Percentiles rank a stretch among this genome's conserved stretches.
Evolutionary conservation across 2,329 filamentous ascomycete genomes (phyloP).

Genomic region (Westerdykella ornata): DNA sequence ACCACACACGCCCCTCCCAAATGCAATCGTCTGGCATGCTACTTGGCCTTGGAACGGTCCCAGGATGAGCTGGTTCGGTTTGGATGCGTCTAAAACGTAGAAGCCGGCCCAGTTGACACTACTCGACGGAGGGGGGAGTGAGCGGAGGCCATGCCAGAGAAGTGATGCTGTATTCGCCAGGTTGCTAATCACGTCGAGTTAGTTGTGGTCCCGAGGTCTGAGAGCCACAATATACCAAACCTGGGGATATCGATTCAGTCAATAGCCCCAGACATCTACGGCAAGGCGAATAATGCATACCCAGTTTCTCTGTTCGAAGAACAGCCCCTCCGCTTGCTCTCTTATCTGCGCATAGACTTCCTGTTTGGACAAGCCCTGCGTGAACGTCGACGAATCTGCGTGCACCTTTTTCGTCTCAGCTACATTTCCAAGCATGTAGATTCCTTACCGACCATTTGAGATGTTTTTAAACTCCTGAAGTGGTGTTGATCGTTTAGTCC

Average conservation of each 20-base stretch:
- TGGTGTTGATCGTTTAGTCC: not conserved
- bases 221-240: slow-evolving; percentile 12
- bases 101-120: slow-evolving; percentile 74
- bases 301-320: slow-evolving; percentile 72
- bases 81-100: slow-evolving; percentile 34
- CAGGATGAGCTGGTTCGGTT: slow-evolving; percentile 56
- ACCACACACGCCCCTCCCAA: slow-evolving; percentile 70
- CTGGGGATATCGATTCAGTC: slow-evolving; percentile 4
- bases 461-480: not conserved
- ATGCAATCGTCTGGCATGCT: slow-evolving; percentile 70
- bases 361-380: slow-evolving; percentile 57
- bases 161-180: slow-evolving; percentile 68
- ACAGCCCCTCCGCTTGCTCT: slow-evolving; percentile 61
- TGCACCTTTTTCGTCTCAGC: slow-evolving; percentile 50
- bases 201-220: not conserved
- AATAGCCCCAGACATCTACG: slow-evolving; percentile 3
- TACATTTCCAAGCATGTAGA: not conserved
- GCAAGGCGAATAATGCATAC: slow-evolving; percentile 39
- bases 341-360: slow-evolving; percentile 70
- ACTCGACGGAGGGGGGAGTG: slow-evolving; percentile 58
- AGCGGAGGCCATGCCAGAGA: slow-evolving; percentile 73
- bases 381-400: slow-evolving; percentile 72
- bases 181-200: slow-evolving; percentile 41
- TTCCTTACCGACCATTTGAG: not conserved
- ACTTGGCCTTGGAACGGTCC: slow-evolving; percentile 74